Evolutionary conservation across 2,329 filamentous ascomycete genomes (phyloP).

Genomic region (Xylariales sp.): DNA sequence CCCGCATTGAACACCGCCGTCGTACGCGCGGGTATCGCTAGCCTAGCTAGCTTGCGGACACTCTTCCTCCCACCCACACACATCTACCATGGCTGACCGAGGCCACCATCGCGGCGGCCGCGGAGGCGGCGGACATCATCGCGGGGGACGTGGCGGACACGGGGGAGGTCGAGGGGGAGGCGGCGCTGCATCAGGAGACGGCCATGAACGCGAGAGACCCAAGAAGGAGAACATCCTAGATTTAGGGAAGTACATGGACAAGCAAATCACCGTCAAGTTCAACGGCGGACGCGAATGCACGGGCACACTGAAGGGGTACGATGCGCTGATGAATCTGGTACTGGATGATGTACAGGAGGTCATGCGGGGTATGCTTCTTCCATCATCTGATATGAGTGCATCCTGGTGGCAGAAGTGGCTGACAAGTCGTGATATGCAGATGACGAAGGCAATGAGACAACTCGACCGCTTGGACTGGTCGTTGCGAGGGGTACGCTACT

Average conservation of each 20-base stretch:
- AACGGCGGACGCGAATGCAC: slow-evolving; percentile 87
- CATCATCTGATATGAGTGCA: neutral
- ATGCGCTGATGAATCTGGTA: slow-evolving; percentile 96
- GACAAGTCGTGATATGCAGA: slow-evolving; percentile 48
- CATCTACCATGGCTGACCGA: slow-evolving; percentile 49
- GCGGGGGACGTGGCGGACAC: slow-evolving; percentile 33
- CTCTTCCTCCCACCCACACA: no score
- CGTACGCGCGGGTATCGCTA: no score
- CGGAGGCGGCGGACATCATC: slow-evolving; percentile 33
- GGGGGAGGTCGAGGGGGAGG: slow-evolving; percentile 40
- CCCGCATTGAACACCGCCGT: no score
- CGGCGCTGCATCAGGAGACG: slow-evolving; percentile 35
- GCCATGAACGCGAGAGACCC: slow-evolving; percentile 63
- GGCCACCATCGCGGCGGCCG: slow-evolving; percentile 43
- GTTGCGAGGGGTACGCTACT: slow-evolving; percentile 90
- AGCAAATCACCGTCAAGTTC: slow-evolving; percentile 92
- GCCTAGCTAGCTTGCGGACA: no score
- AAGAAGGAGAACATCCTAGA: slow-evolving; percentile 99
- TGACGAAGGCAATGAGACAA: slow-evolving; percentile 84
- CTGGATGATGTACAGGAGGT: slow-evolving; percentile 90
- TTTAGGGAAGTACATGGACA: slow-evolving; percentile 93
- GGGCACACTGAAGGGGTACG: slow-evolving; percentile 89
- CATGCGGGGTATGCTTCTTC: slow-evolving; percentile 64
- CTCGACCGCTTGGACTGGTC: slow-evolving; percentile 75
- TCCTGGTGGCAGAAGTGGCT: neutral